A percentile compares a stretch with the other conserved stretches of the same genome.
These are phyloP conservation scores for Haplosporangium gracile DNA, from an alignment of 192 early-diverging fungal genomes.

Conservation along the genomic window DNA sequence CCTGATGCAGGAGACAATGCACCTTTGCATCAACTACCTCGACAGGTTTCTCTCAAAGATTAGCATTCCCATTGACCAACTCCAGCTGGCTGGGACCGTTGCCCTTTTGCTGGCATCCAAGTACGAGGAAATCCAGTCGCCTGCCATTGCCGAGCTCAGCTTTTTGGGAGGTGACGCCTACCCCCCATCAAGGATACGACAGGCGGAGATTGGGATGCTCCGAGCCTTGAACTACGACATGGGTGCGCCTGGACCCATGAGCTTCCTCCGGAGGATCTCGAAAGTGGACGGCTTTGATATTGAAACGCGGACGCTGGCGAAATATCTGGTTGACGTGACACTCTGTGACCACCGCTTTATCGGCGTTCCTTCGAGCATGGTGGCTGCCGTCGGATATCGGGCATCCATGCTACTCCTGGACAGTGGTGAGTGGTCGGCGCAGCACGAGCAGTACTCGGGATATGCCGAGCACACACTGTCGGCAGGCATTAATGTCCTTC, in stretches of 20 bases:
- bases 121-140: slow-evolving; percentile 70
- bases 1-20: slow-evolving; percentile 72
- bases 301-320: slow-evolving; percentile 67
- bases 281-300: slow-evolving; percentile 71
- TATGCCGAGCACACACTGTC: slow-evolving; percentile 74
- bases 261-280: slow-evolving; percentile 70
- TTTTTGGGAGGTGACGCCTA: slow-evolving; percentile 64
- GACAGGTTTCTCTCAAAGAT: slow-evolving; percentile 71
- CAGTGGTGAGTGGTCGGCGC: slow-evolving; percentile 62
- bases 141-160: slow-evolving; percentile 63
- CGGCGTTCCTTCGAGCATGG: slow-evolving; percentile 58
- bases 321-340: slow-evolving; percentile 72
- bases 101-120: slow-evolving; percentile 68
- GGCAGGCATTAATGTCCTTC: slow-evolving; percentile 57
- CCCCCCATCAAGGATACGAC: slow-evolving; percentile 58
- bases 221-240: slow-evolving; percentile 69
- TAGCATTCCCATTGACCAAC: slow-evolving; percentile 59
- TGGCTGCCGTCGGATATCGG: slow-evolving; percentile 62
- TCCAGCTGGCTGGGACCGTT: slow-evolving; percentile 68
- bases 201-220: slow-evolving; percentile 71
- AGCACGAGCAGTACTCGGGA: slow-evolving; percentile 75
- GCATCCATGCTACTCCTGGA: slow-evolving; percentile 58
- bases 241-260: slow-evolving; percentile 68
- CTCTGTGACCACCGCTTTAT: slow-evolving; percentile 71
- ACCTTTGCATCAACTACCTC: slow-evolving; percentile 67